phyloP scores from a whole-genome alignment of 2,329 filamentous ascomycete species.

The Phyllosticta citrichinensis region DNA sequence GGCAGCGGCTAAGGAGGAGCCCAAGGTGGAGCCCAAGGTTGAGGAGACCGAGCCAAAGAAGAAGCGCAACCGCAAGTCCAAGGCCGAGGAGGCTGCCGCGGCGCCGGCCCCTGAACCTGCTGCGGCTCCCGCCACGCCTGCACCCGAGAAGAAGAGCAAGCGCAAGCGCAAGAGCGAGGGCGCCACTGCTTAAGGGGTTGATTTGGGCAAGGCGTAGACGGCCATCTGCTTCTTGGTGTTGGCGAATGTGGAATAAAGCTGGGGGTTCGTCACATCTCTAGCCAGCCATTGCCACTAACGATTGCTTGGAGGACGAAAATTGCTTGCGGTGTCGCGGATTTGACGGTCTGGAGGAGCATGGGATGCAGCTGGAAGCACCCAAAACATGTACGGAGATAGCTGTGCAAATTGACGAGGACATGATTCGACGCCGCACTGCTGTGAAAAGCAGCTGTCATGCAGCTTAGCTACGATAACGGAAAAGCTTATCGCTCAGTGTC shows the following conservation, averaged over 20 bases:
- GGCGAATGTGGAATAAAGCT: not conserved
- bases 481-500: not conserved
- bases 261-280: not conserved
- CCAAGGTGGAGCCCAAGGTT: not conserved
- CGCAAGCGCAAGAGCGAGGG: conserved; percentile 10
- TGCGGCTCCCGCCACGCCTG: not conserved
- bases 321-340: not conserved
- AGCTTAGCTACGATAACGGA: not conserved
- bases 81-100: conserved; percentile 2
- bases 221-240: not conserved
- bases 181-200: not conserved
- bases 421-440: not conserved
- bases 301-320: not conserved
- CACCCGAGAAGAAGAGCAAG: conserved; percentile 10
- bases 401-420: not conserved
- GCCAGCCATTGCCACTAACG: not conserved
- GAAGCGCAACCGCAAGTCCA: conserved; percentile 10
- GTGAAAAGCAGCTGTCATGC: not conserved
- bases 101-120: not conserved
- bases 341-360: not conserved
- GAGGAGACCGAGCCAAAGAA: not conserved
- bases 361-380: not conserved
- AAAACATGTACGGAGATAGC: not conserved
- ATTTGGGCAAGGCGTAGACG: not conserved
- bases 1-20: conserved; percentile 1